phyloP scores from a whole-genome alignment of 2,329 filamentous ascomycete genomes.

The Coleophoma crateriformis region DNA sequence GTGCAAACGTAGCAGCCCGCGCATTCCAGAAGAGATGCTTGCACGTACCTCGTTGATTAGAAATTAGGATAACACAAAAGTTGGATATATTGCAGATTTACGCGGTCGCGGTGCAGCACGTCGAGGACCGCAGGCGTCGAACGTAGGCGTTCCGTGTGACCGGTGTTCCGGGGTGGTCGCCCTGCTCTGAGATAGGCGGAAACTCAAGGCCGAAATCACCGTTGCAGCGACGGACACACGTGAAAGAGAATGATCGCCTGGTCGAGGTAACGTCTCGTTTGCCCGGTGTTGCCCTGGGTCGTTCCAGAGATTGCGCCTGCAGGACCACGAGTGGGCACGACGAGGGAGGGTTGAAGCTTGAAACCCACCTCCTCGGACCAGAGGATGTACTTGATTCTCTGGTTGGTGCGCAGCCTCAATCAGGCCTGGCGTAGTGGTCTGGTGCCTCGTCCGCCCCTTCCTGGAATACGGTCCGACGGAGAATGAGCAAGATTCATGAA shows the following conservation, averaged over 20 bases:
- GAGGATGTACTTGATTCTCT: constrained; percentile 3
- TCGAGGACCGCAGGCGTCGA: not conserved
- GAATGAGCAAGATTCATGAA: not conserved
- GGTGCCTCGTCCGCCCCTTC: not conserved
- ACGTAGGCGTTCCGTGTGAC: not conserved
- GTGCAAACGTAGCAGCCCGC: not conserved
- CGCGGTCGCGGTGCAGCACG: not conserved
- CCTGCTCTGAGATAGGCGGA: not conserved
- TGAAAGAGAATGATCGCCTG: not conserved
- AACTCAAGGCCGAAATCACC: not conserved
- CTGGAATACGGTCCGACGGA: not conserved
- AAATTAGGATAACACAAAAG: not conserved
- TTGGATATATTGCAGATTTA: not conserved
- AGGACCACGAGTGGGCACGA: constrained; percentile 1
- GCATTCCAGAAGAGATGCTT: not conserved
- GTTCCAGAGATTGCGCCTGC: not conserved
- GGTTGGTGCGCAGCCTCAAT: constrained; percentile 4
- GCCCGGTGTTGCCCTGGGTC: not conserved
- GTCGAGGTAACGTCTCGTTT: not conserved
- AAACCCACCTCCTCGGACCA: constrained; percentile 8
- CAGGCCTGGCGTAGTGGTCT: too few species aligned
- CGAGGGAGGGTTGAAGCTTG: not conserved
- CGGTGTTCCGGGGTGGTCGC: not conserved
- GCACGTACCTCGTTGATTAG: not conserved
- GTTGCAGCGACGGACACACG: not conserved